Evolutionary conservation across 2,329 filamentous ascomycete genomes (phyloP), one percentile per base, ranked within the genome.

Genomic region (Chalaropsis ovoidea): DNA sequence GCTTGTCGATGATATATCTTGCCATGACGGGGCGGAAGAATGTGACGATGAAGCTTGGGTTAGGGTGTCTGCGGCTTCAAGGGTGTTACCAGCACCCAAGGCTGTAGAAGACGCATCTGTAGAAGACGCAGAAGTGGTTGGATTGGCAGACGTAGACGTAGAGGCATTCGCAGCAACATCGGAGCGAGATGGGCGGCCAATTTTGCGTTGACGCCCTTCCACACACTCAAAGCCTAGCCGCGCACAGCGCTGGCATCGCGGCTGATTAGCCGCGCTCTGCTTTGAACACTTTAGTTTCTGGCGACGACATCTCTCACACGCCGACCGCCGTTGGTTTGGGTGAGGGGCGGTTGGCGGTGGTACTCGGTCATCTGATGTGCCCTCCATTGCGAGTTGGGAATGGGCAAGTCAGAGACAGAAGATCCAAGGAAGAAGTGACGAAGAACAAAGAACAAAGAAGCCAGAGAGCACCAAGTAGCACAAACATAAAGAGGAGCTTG

Each of bases 271-370:
- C 22, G 69, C 56, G 31, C 69, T 61, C 27, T 70, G 70, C 19
- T 72, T 73, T 7, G 69, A 69, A 67, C 73, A 75, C 39, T 72
- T 71, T 5, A 75, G 70, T 63, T 74, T 75, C 54, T 74, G 73
- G 11, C 70, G 68, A 7, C 73, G 73, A 19, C 73, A 74, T 52
- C 72, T 69, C 68, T 74, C 72, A 64, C 73, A 75, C 5, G 73
- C 72, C 6, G 72, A 72, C 35, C 73, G 72, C 42, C 73, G 68
- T 61, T 75, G 73, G 31, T 71, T 73, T 2, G 73, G 73, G 58
- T 74, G 73, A 1, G 71, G 70, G n/a, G 54, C 65, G 13, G 39
- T 61, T 35, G 42, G 65, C 3, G 49, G 49, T 13, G 22, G 49
- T 11, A 11, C 13, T 27, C 22, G 19, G 10, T 27, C 8, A 54